A percentile compares a stretch with the other conserved stretches of the same genome.
Conservation (phyloP, 805 yeast species). For the Wickerhamomyces alni region DNA sequence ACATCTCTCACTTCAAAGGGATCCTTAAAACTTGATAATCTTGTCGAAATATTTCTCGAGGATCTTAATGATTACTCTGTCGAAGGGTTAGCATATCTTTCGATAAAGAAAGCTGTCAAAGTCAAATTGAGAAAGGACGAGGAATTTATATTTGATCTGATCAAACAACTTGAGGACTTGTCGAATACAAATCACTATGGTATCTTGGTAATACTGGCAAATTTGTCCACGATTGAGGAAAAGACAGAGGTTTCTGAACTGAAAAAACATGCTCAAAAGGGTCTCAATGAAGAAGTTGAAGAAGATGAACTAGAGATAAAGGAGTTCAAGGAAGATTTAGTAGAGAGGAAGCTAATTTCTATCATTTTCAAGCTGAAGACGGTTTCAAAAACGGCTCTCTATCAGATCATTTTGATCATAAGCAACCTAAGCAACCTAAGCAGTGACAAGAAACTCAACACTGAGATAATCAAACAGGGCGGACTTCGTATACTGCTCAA, state of each 20-base stretch:
- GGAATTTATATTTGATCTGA: slow-evolving; percentile 26
- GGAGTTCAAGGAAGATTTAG: slow-evolving; percentile 15
- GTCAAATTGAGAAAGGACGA: slow-evolving; percentile 31
- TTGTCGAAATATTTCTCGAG: slow-evolving; percentile 25
- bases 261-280: slow-evolving; percentile 26
- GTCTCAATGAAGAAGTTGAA: slow-evolving; percentile 13
- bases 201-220: slow-evolving; percentile 26
- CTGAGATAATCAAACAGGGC: slow-evolving; percentile 41
- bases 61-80: slow-evolving; percentile 21
- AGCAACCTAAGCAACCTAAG: slow-evolving; percentile 28
- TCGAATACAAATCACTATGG: slow-evolving; percentile 23
- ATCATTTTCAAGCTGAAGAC: slow-evolving; percentile 7
- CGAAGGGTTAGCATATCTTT: slow-evolving; percentile 48
- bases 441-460: slow-evolving; percentile 14
- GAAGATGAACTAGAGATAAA: slow-evolving; percentile 12
- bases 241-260: slow-evolving; percentile 23
- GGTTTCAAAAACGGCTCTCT: slow-evolving; percentile 16
- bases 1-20: slow-evolving; percentile 26
- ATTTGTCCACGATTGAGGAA: slow-evolving; percentile 23
- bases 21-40: slow-evolving; percentile 23
- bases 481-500: slow-evolving; percentile 32
- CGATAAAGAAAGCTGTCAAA: slow-evolving; percentile 34
- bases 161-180: slow-evolving; percentile 18
- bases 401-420: slow-evolving; percentile 26
- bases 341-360: slow-evolving; percentile 17